Percentiles rank a stretch among this genome's conserved stretches.
These are phyloP conservation scores for Cyberlindnera xylosilytica DNA, from an alignment of 805 yeast species.

Conservation along the genomic window DNA sequence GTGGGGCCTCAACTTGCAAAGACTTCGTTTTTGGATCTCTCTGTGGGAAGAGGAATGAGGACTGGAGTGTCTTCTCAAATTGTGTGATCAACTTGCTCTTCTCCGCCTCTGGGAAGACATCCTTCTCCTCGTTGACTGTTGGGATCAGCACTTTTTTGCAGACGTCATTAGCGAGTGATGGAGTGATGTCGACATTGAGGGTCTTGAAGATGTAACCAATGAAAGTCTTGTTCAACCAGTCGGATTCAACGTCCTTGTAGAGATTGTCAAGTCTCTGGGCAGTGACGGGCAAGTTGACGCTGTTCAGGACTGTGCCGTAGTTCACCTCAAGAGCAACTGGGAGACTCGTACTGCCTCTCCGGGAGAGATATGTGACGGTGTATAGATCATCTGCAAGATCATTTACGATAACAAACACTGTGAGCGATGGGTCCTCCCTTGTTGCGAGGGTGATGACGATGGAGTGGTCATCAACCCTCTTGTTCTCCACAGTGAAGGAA, in stretches of 20 bases:
- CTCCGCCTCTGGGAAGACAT: background rate
- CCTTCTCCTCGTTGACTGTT: background rate
- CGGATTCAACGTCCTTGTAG: background rate
- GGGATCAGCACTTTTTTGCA: background rate
- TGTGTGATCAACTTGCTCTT: conserved; percentile 1
- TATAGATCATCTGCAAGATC: background rate
- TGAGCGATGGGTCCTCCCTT: background rate
- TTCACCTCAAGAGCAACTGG: background rate
- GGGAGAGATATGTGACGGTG: background rate
- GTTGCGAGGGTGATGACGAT: background rate
- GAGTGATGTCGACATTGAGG: background rate
- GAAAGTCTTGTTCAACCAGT: background rate
- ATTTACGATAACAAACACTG: background rate
- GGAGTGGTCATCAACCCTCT: background rate
- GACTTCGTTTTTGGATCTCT: background rate
- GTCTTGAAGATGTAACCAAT: background rate
- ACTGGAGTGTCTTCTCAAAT: background rate
- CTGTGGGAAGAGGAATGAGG: background rate
- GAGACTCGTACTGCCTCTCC: background rate
- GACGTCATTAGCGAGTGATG: background rate
- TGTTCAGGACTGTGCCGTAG: background rate
- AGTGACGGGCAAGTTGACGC: background rate
- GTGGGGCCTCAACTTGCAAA: background rate
- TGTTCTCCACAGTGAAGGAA: conserved; percentile 2
- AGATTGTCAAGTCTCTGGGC: background rate